Evolutionary conservation across 1,284 basidiomycete species (phyloP), one percentile per base, ranked within the genome.

Genomic region (Phenoliferia sp.): DNA sequence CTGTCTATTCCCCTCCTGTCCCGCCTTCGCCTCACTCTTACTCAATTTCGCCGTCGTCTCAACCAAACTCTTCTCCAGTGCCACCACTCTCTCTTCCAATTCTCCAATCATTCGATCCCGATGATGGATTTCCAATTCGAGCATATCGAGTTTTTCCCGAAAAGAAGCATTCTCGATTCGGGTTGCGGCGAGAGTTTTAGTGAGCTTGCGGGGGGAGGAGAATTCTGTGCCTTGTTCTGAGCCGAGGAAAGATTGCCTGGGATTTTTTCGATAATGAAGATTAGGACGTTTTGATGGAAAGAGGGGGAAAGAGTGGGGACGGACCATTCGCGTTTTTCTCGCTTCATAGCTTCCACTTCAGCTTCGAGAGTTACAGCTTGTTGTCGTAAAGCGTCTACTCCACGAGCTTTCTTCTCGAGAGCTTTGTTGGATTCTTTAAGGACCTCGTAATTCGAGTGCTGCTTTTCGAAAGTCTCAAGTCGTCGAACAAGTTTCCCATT

Each of bases 381-480:
- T 70, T 84, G 83, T 19, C 87, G 81, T 64, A 89, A 76, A 44
- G 83, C 83, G 12, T 89, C 87, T 44, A 85, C 78, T 2, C 79
- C 80, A 17, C 75, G 76, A 7, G 87, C 77, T 73, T 85, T 87
- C 26, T 80, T 77, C 75, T 90, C 86, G 54, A 91, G 78, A 0
- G 83, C 81, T 17, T 86, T 81, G 71, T 90, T 90, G 78, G 90
- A 87, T 76, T 91, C 90, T 60, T 84, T 82, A 55, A 92, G 76
- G 0, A 91, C 85, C 70, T 90, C 88, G 9, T 88, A 78, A 72
- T 85, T 87, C 2, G 82, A 79, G 50, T 87, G 82, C 5, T 84
- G 80, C 64, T 85, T 84, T 59, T 84, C 81, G 31, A 88, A 80
- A 5, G 81, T 74, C 12, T 78, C 79, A 19, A 90, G 72, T 71